These are phyloP conservation scores for Noccaea bulbosa DNA, from an alignment of 345 rosid species.

Conservation along the genomic window DNA sequence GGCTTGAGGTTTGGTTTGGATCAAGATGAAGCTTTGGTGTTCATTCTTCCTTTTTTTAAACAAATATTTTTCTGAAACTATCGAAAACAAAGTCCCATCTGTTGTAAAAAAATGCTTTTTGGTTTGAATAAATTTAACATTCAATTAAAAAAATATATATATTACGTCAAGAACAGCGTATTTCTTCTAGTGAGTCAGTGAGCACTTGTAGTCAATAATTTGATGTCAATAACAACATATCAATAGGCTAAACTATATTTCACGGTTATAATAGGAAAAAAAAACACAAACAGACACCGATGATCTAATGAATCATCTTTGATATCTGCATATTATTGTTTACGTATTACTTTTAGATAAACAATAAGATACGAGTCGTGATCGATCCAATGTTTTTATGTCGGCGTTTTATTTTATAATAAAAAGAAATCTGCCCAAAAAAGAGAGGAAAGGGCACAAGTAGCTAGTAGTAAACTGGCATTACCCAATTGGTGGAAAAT, in stretches of 20 bases:
- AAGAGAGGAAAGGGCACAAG: conserved; percentile 18
- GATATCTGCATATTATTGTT: conserved; percentile 39
- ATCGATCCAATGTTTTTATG: conserved; percentile 42
- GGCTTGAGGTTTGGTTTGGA: too few relatives aligned
- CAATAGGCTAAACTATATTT: conserved; percentile 20
- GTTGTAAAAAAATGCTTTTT: too few relatives aligned
- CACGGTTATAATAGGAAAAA: neutral
- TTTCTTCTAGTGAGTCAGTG: too few relatives aligned
- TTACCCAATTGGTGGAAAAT: conserved; percentile 32
- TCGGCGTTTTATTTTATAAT: conserved; percentile 46
- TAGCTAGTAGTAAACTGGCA: conserved; percentile 35
- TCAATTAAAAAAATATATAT: neutral
- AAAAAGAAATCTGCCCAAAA: conserved; percentile 8
- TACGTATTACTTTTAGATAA: conserved; percentile 38
- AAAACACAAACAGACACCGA: conserved; percentile 6
- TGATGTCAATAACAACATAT: neutral
- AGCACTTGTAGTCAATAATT: conserved; percentile 4
- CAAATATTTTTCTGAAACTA: too few relatives aligned
- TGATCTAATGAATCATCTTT: conserved; percentile 43
- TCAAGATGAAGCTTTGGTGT: too few relatives aligned
- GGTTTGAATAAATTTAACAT: too few relatives aligned
- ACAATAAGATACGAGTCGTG: conserved; percentile 42
- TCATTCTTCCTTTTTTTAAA: too few relatives aligned
- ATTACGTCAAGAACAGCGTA: neutral
- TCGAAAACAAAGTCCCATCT: too few relatives aligned